phyloP scores from a whole-genome alignment of 805 yeast species.

The Metschnikowia koreensis region DNA sequence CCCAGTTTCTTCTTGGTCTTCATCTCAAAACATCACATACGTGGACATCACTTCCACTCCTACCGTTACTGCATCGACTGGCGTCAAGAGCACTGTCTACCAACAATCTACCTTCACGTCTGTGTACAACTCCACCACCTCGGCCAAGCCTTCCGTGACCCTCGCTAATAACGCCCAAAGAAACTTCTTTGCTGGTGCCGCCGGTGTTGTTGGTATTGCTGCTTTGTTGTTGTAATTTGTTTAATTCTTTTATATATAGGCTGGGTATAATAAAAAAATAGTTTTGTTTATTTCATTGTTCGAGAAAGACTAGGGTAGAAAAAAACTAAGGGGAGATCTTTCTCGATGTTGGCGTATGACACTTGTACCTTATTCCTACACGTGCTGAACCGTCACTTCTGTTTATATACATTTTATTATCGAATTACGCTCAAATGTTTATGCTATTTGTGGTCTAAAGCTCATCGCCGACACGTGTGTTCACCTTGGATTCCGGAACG shows the following conservation, averaged over 20 bases:
- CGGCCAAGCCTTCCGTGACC: constrained; percentile 25
- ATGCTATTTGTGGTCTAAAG: constrained; percentile 6
- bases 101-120: constrained; percentile 39
- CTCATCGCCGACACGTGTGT: constrained; percentile 14
- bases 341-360: background rate
- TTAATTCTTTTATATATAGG: constrained; percentile 4
- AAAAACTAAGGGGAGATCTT: background rate
- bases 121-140: constrained; percentile 21
- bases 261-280: constrained; percentile 2
- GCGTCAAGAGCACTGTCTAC: constrained; percentile 43
- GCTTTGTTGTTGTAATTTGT: constrained; percentile 30
- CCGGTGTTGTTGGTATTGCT: constrained; percentile 42
- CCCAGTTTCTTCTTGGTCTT: constrained; percentile 6
- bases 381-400: background rate
- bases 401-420: background rate
- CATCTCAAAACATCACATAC: constrained; percentile 35
- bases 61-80: constrained; percentile 44
- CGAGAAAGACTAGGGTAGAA: background rate
- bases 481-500: constrained; percentile 15
- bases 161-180: constrained; percentile 34
- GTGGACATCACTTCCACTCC: constrained; percentile 54
- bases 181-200: constrained; percentile 32
- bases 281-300: too few relatives aligned
- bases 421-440: background rate
- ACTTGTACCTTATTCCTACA: background rate